Evolutionary conservation across 371 early-diverging fungal species (phyloP), one percentile per base, ranked within the genome.

Genomic region (Rhizopus delemar): DNA sequence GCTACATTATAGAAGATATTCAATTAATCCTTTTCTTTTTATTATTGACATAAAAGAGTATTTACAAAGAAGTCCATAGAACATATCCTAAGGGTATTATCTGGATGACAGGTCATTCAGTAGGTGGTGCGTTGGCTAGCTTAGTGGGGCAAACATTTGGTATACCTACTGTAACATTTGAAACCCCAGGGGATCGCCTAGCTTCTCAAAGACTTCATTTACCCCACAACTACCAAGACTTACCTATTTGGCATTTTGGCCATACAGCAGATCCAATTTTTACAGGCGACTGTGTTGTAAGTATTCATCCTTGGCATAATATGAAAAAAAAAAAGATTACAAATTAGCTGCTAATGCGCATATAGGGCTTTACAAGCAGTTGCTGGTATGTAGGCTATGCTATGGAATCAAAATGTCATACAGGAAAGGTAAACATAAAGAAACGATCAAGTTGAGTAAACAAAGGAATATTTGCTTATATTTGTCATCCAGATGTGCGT

Each of bases 251-350:
- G 76, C 98, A 98, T 67, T 83, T 94, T 59, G 97, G 96, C 0
- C 93, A 97, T 73, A 89, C 85, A 3, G 90, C 90, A 2, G 99
- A 98, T 77, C 98, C 99, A 5, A 86, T 98, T 34, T 97, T 85
- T 76, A 80, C 90, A 56, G 99, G 99, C 29, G 83, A 81, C 33
- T 98, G 97, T 64, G 86, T 82, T 9, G 87, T 78, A 70, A 68
- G 68, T 34, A 13, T 22, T 22, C 22, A 22, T 22, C 22, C 22
- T 22, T 2, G 22, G 81, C 76, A 89, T 95, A 0, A 85, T 85
- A 0, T 60, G 73, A 6, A 89, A 88, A 36, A 89, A 88, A 36
- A 71, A 81, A 43, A 3, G 5, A 13, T 13, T 6, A n/a, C 6
- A 32, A 97, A 28, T 11, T 46, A 35, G 2, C 0, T 31, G 6